Evolutionary conservation across 225 moss, liverwort and hornwort species (phyloP).

Genomic region (Pleurozium schreberi): DNA sequence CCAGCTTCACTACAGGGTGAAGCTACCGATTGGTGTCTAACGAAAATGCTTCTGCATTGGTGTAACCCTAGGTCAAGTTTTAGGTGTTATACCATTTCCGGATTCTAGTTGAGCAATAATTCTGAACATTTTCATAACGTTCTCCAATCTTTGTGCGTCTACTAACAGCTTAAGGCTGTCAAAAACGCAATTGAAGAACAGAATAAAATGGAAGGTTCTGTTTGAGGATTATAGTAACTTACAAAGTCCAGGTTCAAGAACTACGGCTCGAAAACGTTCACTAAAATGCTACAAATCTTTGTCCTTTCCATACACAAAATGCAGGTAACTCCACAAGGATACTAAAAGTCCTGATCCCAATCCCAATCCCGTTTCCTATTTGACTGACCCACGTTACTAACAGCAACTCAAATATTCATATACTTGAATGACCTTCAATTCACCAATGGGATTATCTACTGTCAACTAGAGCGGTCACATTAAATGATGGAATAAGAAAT

Average conservation of each 20-base stretch:
- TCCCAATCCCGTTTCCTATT: not conserved
- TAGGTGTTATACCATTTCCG: too few relatives aligned
- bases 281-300: not conserved
- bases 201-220: not conserved
- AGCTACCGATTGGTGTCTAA: not conserved
- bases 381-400: not conserved
- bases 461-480: not conserved
- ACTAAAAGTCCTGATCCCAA: not conserved
- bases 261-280: not conserved
- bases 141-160: too few relatives aligned
- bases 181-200: too few relatives aligned
- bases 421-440: not conserved
- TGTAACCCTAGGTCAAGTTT: not conserved
- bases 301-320: not conserved
- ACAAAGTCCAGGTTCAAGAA: not conserved
- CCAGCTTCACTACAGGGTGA: not conserved
- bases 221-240: too few relatives aligned
- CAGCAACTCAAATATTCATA: not conserved
- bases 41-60: not conserved
- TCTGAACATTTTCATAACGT: too few relatives aligned
- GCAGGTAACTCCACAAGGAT: not conserved
- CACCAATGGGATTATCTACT: not conserved
- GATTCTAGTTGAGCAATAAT: not conserved
- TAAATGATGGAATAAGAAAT: not conserved
- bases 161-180: too few relatives aligned